Evolutionary conservation across 2,329 filamentous ascomycete genomes (phyloP).

Genomic region (Gaeumannomyces sp.): DNA sequence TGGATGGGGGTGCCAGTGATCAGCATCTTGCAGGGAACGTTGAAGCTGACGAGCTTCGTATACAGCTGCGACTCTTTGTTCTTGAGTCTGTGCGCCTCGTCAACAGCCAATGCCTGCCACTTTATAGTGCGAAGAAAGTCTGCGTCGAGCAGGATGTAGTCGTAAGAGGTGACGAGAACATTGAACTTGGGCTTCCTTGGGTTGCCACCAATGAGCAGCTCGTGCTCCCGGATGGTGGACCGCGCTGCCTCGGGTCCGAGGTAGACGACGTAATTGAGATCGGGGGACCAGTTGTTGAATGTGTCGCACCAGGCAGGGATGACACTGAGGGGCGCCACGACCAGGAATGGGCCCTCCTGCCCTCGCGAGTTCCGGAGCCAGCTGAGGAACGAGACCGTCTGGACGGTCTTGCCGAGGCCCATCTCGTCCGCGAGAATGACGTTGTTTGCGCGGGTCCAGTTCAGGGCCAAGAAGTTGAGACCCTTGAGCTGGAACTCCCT

Average conservation of each 20-base stretch:
- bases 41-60: slow-evolving; percentile 75
- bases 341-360: slow-evolving; percentile 92
- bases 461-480: slow-evolving; percentile 90
- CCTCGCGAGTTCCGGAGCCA: slow-evolving; percentile 87
- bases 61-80: slow-evolving; percentile 95
- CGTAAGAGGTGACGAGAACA: slow-evolving; percentile 94
- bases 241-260: slow-evolving; percentile 84
- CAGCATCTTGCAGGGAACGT: slow-evolving; percentile 78
- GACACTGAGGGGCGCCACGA: slow-evolving; percentile 94
- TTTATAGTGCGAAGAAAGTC: slow-evolving; percentile 83
- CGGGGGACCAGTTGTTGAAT: slow-evolving; percentile 92
- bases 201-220: slow-evolving; percentile 81
- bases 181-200: slow-evolving; percentile 91
- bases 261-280: slow-evolving; percentile 96
- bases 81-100: slow-evolving; percentile 94
- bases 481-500: slow-evolving; percentile 91
- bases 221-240: slow-evolving; percentile 81
- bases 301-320: slow-evolving; percentile 98
- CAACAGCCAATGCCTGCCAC: slow-evolving; percentile 95
- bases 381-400: slow-evolving; percentile 94
- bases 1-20: slow-evolving; percentile 98
- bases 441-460: slow-evolving; percentile 91
- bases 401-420: slow-evolving; percentile 96
- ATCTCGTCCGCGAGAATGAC: slow-evolving; percentile 98
- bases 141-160: slow-evolving; percentile 85